A percentile compares a stretch with the other conserved stretches of the same genome.
These are phyloP conservation scores for Phialophora expanda DNA, from an alignment of 2,329 filamentous ascomycete species.

Conservation along the genomic window DNA sequence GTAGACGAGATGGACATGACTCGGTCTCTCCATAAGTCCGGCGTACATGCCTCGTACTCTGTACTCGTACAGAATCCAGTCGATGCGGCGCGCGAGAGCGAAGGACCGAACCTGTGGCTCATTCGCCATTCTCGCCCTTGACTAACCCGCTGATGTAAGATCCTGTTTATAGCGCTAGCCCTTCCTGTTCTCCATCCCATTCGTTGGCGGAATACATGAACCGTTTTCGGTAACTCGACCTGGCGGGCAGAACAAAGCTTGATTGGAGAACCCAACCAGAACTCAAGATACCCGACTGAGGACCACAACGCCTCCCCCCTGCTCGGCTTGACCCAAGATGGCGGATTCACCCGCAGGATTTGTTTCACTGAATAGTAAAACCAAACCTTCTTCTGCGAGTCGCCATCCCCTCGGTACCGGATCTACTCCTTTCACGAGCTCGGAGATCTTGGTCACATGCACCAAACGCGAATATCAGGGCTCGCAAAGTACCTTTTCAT, in stretches of 20 bases:
- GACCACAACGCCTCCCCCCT: neutral
- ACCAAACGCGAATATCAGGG: neutral
- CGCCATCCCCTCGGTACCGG: neutral
- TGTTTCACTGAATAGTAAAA: neutral
- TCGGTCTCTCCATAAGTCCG: no score
- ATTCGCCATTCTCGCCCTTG: neutral
- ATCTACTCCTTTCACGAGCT: neutral
- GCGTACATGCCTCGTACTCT: neutral
- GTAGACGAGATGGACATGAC: no score
- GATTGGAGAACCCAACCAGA: neutral
- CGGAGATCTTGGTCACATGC: no score
- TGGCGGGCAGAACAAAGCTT: neutral
- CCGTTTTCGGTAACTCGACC: neutral
- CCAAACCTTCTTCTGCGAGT: neutral
- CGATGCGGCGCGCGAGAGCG: neutral
- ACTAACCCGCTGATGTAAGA: neutral
- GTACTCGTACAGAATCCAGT: no score
- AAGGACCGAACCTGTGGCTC: neutral
- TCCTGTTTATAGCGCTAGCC: no score
- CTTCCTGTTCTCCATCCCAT: no score
- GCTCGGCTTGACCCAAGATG: neutral
- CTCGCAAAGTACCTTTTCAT: neutral
- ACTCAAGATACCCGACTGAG: neutral
- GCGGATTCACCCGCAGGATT: neutral
- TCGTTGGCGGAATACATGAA: no score